Percentiles rank a stretch among this genome's conserved stretches.
Conservation (phyloP, 2,329 filamentous ascomycete genomes). For the Fusarium penzigii region DNA sequence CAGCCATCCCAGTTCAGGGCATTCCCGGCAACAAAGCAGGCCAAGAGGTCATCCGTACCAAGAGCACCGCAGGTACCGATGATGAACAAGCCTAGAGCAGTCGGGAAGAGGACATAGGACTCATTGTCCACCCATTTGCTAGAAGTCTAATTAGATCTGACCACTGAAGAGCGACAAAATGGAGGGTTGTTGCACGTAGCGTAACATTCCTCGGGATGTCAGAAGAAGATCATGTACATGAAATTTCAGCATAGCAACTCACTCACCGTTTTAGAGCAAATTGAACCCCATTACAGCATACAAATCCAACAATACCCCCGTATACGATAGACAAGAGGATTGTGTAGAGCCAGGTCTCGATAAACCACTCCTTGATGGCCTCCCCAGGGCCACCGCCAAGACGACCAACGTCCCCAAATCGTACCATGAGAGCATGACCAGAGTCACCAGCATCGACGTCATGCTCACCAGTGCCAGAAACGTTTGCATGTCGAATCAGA, state of each 20-base stretch:
- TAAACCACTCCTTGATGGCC: conserved; percentile 57
- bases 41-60: conserved; percentile 62
- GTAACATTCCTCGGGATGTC: too few species aligned
- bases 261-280: conserved; percentile 38
- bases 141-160: background rate
- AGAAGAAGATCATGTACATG: too few species aligned
- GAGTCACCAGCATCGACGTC: background rate
- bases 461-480: conserved; percentile 23
- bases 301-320: conserved; percentile 52
- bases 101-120: conserved; percentile 53
- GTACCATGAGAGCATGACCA: conserved; percentile 14
- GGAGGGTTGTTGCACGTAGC: too few species aligned
- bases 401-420: conserved; percentile 45
- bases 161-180: too few species aligned
- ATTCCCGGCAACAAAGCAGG: conserved; percentile 61
- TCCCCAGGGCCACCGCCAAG: conserved; percentile 53
- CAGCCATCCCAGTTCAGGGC: conserved; percentile 63
- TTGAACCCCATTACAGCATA: conserved; percentile 48
- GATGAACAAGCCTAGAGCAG: conserved; percentile 55
- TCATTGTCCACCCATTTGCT: conserved; percentile 58
- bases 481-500: conserved; percentile 55
- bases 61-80: conserved; percentile 58
- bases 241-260: background rate
- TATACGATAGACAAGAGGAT: conserved; percentile 55
- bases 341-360: conserved; percentile 62